phyloP scores from a whole-genome alignment of 306 rosid genomes.

The Aeschynomene evenia region DNA sequence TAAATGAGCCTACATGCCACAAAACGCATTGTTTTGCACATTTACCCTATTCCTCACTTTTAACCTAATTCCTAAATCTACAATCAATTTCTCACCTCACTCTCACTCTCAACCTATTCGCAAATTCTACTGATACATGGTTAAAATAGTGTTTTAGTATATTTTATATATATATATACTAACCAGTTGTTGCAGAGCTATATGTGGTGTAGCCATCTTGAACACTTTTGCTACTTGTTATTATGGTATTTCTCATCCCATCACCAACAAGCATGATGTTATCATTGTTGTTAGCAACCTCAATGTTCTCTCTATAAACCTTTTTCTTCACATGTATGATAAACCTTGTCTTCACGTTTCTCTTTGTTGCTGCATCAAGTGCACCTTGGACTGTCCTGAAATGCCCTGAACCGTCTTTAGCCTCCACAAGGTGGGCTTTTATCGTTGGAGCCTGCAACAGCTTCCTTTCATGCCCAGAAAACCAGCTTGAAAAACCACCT shows the following conservation, averaged over 20 bases:
- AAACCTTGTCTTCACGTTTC: slow-evolving; percentile 45
- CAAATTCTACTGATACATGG: too few relatives aligned
- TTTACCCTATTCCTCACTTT: too few relatives aligned
- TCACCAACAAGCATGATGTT: slow-evolving; percentile 74
- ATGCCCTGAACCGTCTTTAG: slow-evolving; percentile 78
- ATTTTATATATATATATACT: neutral
- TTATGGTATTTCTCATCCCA: slow-evolving; percentile 55
- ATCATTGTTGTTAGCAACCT: slow-evolving; percentile 52
- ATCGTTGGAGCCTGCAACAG: slow-evolving; percentile 38
- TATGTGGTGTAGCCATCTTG: slow-evolving; percentile 71
- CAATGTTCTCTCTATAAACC: slow-evolving; percentile 70
- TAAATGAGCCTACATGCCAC: too few relatives aligned
- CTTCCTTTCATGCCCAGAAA: slow-evolving; percentile 50
- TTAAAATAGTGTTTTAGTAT: too few relatives aligned
- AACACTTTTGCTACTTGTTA: slow-evolving; percentile 59
- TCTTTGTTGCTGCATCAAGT: slow-evolving; percentile 56
- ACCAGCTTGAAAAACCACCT: slow-evolving; percentile 57
- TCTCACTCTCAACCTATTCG: too few relatives aligned
- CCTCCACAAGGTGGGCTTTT: slow-evolving; percentile 64
- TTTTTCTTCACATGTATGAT: slow-evolving; percentile 72
- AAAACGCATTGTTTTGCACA: too few relatives aligned
- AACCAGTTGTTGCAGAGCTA: slow-evolving; percentile 86
- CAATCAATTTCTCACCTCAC: too few relatives aligned
- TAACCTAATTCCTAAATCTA: too few relatives aligned
- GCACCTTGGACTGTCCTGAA: slow-evolving; percentile 71